These are phyloP conservation scores for Ustilago tritici DNA, from an alignment of 1,284 basidiomycete species.

Conservation along the genomic window DNA sequence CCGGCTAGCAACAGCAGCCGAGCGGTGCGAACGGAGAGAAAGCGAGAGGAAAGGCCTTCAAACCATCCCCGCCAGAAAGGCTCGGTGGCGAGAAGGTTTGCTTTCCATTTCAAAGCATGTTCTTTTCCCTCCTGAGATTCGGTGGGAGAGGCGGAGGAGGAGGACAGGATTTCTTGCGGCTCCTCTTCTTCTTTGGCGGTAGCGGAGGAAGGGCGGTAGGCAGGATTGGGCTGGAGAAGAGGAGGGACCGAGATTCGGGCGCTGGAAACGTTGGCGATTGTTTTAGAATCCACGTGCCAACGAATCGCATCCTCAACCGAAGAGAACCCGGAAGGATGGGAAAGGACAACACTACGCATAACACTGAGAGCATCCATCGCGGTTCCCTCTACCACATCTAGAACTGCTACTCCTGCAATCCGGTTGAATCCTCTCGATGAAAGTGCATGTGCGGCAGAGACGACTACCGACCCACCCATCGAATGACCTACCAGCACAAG, in stretches of 20 bases:
- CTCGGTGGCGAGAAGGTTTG: constrained; percentile 84
- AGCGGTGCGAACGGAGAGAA: constrained; percentile 81
- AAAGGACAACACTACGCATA: constrained; percentile 88
- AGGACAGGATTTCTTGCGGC: constrained; percentile 24
- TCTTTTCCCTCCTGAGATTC: background rate
- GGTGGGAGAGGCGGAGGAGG: background rate
- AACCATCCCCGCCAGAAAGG: constrained; percentile 97
- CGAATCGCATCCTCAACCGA: constrained; percentile 86
- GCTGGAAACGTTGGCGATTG: constrained; percentile 63
- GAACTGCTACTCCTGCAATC: constrained; percentile 84
- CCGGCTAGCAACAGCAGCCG: constrained; percentile 90
- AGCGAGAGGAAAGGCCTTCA: constrained; percentile 80
- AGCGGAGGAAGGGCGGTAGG: constrained; percentile 2
- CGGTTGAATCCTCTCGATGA: constrained; percentile 25
- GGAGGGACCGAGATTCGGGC: constrained; percentile 65
- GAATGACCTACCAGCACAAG: constrained; percentile 69
- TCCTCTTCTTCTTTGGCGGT: constrained; percentile 14
- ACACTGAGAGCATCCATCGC: constrained; percentile 89
- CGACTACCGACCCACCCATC: constrained; percentile 69
- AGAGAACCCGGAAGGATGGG: constrained; percentile 85
- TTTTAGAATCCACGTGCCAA: constrained; percentile 81
- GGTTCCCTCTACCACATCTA: constrained; percentile 98
- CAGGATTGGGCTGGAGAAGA: constrained; percentile 51
- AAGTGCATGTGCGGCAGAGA: constrained; percentile 54
- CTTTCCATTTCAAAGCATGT: constrained; percentile 77